Percentiles rank a stretch among this genome's conserved stretches.
Evolutionary conservation across 176 grass and related monocot species (phyloP).

Genomic region (Aegilops sharonensis): DNA sequence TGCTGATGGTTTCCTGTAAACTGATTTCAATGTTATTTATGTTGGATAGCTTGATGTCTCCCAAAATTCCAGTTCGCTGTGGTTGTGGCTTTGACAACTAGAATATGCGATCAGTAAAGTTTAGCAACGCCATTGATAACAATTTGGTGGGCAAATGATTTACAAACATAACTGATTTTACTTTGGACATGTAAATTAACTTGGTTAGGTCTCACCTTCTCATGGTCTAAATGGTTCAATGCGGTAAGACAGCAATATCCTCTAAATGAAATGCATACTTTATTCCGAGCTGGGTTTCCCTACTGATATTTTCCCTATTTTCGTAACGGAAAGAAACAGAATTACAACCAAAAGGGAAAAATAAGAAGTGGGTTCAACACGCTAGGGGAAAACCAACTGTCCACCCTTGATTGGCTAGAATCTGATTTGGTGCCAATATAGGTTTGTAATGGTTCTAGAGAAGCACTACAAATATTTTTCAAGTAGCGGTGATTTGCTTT

Average conservation of each 20-base stretch:
- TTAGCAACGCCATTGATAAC: not conserved
- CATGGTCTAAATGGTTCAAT: not conserved
- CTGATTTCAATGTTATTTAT: too few species aligned
- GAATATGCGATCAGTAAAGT: not conserved
- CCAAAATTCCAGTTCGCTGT: too few species aligned
- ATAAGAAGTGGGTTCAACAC: not conserved
- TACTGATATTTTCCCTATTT: not conserved
- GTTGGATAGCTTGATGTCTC: too few species aligned
- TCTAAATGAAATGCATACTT: not conserved
- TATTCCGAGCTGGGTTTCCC: not conserved
- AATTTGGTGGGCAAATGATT: not conserved
- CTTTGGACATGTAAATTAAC: not conserved
- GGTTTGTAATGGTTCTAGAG: not conserved
- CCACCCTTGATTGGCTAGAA: not conserved
- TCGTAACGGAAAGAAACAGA: not conserved
- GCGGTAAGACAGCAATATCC: not conserved
- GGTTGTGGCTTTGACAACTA: not conserved
- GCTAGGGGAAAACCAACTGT: not conserved
- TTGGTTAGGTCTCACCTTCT: not conserved
- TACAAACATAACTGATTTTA: not conserved
- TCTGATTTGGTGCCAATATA: slow-evolving; percentile 2
- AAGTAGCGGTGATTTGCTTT: not conserved
- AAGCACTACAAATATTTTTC: not conserved
- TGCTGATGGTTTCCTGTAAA: too few species aligned
- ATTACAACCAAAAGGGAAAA: not conserved